Conservation (phyloP, 1,284 basidiomycete genomes). For the Wolfiporia cocos region DNA sequence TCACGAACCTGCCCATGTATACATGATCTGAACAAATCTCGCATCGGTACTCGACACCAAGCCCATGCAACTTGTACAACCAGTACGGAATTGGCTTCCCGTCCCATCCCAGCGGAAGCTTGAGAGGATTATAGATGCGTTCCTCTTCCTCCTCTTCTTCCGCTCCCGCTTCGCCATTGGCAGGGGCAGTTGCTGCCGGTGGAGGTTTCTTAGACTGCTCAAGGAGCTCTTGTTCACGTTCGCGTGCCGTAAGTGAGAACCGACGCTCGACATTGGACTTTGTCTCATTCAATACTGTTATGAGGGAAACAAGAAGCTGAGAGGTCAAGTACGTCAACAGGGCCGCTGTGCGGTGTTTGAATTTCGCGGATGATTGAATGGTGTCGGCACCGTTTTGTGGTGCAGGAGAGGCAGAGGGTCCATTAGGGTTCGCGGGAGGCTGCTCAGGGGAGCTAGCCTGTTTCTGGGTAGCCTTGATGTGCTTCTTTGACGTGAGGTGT, state of each 20-base stretch:
- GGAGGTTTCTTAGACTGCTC: slow-evolving; percentile 73
- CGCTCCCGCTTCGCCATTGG: slow-evolving; percentile 40
- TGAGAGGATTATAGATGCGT: slow-evolving; percentile 96
- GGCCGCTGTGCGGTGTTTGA: slow-evolving; percentile 67
- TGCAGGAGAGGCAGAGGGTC: slow-evolving; percentile 29
- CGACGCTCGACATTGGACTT: slow-evolving; percentile 95
- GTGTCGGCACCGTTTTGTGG: slow-evolving; percentile 17
- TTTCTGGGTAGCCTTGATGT: slow-evolving; percentile 83
- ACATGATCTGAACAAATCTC: slow-evolving; percentile 97
- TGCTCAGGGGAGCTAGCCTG: slow-evolving; percentile 47
- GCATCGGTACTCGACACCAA: slow-evolving; percentile 96
- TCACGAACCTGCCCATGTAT: slow-evolving; percentile 80
- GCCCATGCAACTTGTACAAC: slow-evolving; percentile 96
- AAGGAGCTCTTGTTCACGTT: slow-evolving; percentile 89
- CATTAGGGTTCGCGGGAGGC: slow-evolving; percentile 58
- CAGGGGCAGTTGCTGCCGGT: slow-evolving; percentile 37
- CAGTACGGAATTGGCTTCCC: slow-evolving; percentile 98
- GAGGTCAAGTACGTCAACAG: slow-evolving; percentile 69
- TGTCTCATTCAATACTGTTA: slow-evolving; percentile 77
- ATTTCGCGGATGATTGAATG: slow-evolving; percentile 37
- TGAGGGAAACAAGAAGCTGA: slow-evolving; percentile 59
- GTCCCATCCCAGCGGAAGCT: slow-evolving; percentile 96
- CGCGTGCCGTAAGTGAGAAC: slow-evolving; percentile 92
- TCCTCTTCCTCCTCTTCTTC: slow-evolving; percentile 94
- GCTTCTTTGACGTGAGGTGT: slow-evolving; percentile 92